Evolutionary conservation across 257 asterid species (phyloP).

Genomic region (Scutellaria baicalensis): DNA sequence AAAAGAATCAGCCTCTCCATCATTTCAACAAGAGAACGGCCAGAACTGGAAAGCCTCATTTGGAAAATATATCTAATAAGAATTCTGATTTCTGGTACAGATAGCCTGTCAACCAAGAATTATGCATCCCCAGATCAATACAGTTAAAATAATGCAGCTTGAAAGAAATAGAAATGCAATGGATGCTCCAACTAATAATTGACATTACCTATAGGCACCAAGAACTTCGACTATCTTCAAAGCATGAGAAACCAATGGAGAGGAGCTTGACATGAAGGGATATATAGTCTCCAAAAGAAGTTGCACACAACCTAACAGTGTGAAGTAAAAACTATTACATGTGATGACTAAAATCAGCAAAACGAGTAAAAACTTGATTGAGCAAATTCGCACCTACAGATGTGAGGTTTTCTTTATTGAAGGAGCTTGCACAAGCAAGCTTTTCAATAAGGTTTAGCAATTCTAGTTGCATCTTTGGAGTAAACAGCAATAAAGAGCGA

Average conservation of each 20-base stretch:
- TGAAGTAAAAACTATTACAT: constrained; percentile 8
- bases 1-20: constrained; percentile 76
- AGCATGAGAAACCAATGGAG: constrained; percentile 70
- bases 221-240: constrained; percentile 90
- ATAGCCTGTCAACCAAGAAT: constrained; percentile 58
- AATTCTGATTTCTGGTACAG: constrained; percentile 75
- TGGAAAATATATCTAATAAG: constrained; percentile 89
- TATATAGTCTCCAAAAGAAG: constrained; percentile 86
- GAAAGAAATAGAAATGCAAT: constrained; percentile 7
- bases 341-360: constrained; percentile 4
- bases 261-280: constrained; percentile 83
- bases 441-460: constrained; percentile 72
- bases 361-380: constrained; percentile 6
- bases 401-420: constrained; percentile 90
- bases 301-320: constrained; percentile 81
- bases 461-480: constrained; percentile 95
- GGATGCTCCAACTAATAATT: constrained; percentile 1
- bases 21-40: constrained; percentile 81
- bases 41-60: constrained; percentile 57
- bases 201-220: constrained; percentile 81
- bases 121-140: constrained; percentile 1
- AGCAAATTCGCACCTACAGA: constrained; percentile 72
- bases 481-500: constrained; percentile 74
- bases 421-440: constrained; percentile 81
- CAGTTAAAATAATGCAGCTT: constrained; percentile 1